phyloP scores from a whole-genome alignment of 441 rosid species.

The Gossypium trilobum region DNA sequence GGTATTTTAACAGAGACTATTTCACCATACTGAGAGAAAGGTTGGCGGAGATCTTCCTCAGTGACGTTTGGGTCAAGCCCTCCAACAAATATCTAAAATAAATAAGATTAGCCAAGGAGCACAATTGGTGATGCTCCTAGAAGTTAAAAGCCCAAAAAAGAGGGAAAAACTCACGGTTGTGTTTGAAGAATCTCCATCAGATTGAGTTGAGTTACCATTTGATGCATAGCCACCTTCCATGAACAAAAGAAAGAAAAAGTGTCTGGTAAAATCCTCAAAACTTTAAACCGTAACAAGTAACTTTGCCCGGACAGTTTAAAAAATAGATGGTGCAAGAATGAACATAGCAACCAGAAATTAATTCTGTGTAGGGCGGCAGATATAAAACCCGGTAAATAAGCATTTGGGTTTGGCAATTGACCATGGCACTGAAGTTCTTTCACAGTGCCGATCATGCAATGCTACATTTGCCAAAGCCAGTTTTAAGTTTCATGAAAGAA shows the following conservation, averaged over 20 bases:
- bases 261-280: background rate
- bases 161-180: slow-evolving; percentile 58
- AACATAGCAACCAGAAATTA: background rate
- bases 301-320: background rate
- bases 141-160: background rate
- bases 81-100: slow-evolving; percentile 80
- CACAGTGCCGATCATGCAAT: background rate
- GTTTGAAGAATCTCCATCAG: slow-evolving; percentile 65
- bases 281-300: background rate
- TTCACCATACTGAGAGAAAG: slow-evolving; percentile 71
- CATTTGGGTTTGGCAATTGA: background rate
- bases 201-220: slow-evolving; percentile 48
- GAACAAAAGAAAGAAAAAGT: slow-evolving; percentile 3
- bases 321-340: background rate
- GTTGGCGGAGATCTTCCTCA: slow-evolving; percentile 73
- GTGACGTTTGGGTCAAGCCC: slow-evolving; percentile 75
- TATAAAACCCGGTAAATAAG: background rate
- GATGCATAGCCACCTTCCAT: slow-evolving; percentile 51
- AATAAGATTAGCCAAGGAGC: slow-evolving; percentile 16
- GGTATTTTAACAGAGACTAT: slow-evolving; percentile 83
- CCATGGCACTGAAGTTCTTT: no score
- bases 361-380: background rate
- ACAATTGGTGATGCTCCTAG: slow-evolving; percentile 15
- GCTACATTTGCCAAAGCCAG: background rate
- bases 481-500: background rate